Evolutionary conservation across 2,329 filamentous ascomycete genomes (phyloP), one percentile per base, ranked within the genome.

Genomic region (Fusarium pseudograminearum): DNA sequence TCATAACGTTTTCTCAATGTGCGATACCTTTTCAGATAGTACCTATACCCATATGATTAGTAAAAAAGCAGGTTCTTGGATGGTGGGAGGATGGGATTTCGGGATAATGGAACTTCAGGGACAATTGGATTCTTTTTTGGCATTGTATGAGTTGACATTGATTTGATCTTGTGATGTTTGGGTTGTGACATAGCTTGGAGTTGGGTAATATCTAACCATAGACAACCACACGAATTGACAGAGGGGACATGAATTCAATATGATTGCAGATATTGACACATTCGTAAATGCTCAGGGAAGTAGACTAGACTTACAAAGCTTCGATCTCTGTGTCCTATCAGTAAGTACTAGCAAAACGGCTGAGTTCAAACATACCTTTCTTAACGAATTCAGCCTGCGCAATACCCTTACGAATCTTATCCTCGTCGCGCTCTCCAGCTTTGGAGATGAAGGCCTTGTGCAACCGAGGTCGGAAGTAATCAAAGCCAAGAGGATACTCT

Each of bases 1-100:
- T 89, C 86, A 81, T 98, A 98, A 77, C 93, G 86, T 82, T 96
- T 91, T 76, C 91, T 90, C 75, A 98, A 82, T 28, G 93, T 89
- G 73, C 95, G 90, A 82, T 98, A 98, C 78, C 92, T 88, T 84
- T 97, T 97, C 75, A 98, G 84, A 82, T 96, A 97, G 66, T 76
- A 75, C 65, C 73, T 76, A 76, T 75, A 73, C 74, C 73, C 72
- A 51, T 26, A 68, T 64, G 62, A 65, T 75, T 67, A 75, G 73
- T 70, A 69, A 71, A 63, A 70, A 40, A 61, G 53, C 48, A 63
- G 38, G 48, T 61, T 51, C 54, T 45, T 57, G 59, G 63, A 65
- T 41, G 31, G 53, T 38, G 31, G 53, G 51, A 41, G 30, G 33
- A 36, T 48, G 20, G 40, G 38, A 53, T 67, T 56, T 58, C 20